Percentiles rank a stretch among this genome's conserved stretches.
Conservation (phyloP, 306 rosid species). For the Betula pendula region DNA sequence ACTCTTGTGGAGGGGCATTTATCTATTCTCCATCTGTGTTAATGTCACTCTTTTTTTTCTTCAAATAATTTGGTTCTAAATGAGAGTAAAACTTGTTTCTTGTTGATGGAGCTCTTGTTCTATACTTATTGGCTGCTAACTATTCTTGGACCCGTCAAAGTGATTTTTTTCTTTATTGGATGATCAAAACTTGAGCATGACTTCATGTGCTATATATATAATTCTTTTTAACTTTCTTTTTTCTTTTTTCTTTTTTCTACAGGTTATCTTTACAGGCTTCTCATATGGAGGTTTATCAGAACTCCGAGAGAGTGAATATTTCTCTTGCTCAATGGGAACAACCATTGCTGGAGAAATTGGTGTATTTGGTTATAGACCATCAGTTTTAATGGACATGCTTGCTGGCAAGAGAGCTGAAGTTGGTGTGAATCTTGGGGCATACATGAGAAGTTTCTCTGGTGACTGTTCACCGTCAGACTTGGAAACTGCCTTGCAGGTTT, state of each 20-base stretch:
- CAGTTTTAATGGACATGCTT: slow-evolving; percentile 89
- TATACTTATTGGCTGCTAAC: slow-evolving; percentile 14
- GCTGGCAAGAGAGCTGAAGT: slow-evolving; percentile 99
- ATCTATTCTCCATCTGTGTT: background rate
- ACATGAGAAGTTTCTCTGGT: slow-evolving; percentile 90
- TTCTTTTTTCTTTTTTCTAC: slow-evolving; percentile 31
- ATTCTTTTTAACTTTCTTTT: slow-evolving; percentile 19
- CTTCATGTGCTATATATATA: slow-evolving; percentile 15
- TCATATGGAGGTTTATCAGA: slow-evolving; percentile 96
- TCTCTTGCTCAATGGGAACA: slow-evolving; percentile 96
- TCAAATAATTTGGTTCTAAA: background rate
- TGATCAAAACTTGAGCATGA: slow-evolving; percentile 12
- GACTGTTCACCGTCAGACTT: slow-evolving; percentile 96
- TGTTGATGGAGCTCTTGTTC: slow-evolving; percentile 8
- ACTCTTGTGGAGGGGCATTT: slow-evolving; percentile 5
- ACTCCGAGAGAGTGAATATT: slow-evolving; percentile 76
- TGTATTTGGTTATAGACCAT: slow-evolving; percentile 91
- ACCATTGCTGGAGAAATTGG: slow-evolving; percentile 98
- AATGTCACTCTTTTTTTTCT: background rate
- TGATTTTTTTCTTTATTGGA: background rate
- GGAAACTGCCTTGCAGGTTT: slow-evolving; percentile 98
- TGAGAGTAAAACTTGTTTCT: background rate
- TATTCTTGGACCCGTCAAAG: slow-evolving; percentile 4
- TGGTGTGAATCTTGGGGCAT: slow-evolving; percentile 89
- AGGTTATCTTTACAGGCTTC: slow-evolving; percentile 95